A percentile compares a stretch with the other conserved stretches of the same genome.
These are phyloP conservation scores for Podila clonocystis DNA, from an alignment of 192 early-diverging fungal genomes.

Conservation along the genomic window DNA sequence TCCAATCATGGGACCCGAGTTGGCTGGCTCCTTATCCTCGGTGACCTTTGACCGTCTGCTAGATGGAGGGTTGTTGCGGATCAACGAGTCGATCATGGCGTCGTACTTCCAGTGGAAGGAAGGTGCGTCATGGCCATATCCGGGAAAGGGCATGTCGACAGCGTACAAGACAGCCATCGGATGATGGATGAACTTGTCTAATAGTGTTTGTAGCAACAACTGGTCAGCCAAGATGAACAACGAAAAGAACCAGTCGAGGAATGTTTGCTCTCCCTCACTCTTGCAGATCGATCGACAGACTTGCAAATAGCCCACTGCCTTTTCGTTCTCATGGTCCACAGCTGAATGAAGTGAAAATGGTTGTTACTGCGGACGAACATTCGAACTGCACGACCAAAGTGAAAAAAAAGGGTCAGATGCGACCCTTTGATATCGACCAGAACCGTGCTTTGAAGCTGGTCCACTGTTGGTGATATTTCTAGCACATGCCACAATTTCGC, in stretches of 20 bases:
- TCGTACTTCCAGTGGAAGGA: constrained; percentile 59
- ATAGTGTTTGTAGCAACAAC: neutral
- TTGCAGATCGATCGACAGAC: too few species aligned
- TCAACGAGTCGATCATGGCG: constrained; percentile 49
- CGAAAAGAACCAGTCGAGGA: neutral
- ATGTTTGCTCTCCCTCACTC: too few species aligned
- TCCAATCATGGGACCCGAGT: neutral
- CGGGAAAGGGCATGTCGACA: constrained; percentile 59
- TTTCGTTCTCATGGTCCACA: too few species aligned
- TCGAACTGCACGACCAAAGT: too few species aligned
- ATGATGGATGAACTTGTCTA: constrained; percentile 66
- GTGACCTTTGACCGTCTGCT: constrained; percentile 22
- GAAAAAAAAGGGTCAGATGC: too few species aligned
- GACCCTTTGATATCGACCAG: too few species aligned
- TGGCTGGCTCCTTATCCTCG: neutral
- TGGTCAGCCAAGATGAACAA: neutral
- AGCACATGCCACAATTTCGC: too few species aligned
- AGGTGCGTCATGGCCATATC: constrained; percentile 50
- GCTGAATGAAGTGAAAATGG: too few species aligned
- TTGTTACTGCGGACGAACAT: too few species aligned
- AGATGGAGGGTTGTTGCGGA: constrained; percentile 39
- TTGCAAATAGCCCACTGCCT: too few species aligned
- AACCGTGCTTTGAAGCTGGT: too few species aligned
- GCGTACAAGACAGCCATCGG: constrained; percentile 60
- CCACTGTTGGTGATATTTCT: too few species aligned